Base-by-base conservation (phyloP, 2,329 filamentous ascomycete species). In the Trichoderma afroharzianum region DNA sequence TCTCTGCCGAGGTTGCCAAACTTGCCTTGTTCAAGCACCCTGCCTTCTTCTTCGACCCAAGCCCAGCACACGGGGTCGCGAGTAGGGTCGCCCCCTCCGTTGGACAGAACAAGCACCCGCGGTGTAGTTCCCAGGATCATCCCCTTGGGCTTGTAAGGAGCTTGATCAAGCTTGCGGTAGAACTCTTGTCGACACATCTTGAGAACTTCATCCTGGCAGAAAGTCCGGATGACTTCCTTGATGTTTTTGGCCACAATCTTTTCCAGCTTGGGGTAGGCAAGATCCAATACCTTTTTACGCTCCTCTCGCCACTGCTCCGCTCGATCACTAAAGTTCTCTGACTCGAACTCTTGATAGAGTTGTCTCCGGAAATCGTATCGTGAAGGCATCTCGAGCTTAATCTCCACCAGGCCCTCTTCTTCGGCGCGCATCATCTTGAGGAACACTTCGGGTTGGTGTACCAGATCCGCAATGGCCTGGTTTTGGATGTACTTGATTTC, bases 381-480 rank as follows among this genome's bases (percentile, higher is more conserved):
- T 70, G 92, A 90, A 76, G 93, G 90, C 80, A 98, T 88, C 15
- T 88, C 88, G 21, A 98, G 88, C 75, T 89, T 91, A 69, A 99
- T 93, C 72, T 97, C 93, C 15, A 99, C 88, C 1, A 99, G 85
- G 3, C 95, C 95, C 80, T 99, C 96, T 77, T 96, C 92, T 80
- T 99, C 96, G 2, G 96, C 96, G 80, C 94, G 97, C 81, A 98
- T 90, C 96, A 99, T 99, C 82, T 97, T 95, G 70, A 99, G 84
- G 80, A 96, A 99, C 30, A 97, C 85, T 74, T 98, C 95, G 1
- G 96, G 96, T 68, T 93, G 91, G 67, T 90, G 89, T 3, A 94
- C 92, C 72, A 98, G 88, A 75, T 96, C 92, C 55, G 86, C 85
- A 73, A 98, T 92, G 8, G 93, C 93, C 81, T 98, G 95, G 76